Base-by-base conservation (phyloP, 495 filamentous ascomycete species). In the Cercophora sp. region DNA sequence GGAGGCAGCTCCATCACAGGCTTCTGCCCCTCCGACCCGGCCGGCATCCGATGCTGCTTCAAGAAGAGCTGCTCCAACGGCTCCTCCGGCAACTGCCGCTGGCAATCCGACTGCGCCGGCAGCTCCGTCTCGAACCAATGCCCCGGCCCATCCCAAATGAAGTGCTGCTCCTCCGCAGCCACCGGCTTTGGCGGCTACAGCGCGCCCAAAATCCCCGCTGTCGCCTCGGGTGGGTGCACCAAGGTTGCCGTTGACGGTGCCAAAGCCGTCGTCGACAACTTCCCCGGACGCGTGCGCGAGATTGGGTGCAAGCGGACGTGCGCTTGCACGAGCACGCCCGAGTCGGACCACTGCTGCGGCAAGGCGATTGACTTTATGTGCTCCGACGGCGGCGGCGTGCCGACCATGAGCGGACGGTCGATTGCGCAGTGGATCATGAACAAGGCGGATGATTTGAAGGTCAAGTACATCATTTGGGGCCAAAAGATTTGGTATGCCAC, bases 401-500 rank as follows among this genome's bases (percentile, higher is more conserved):
- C 41, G 11, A 47, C 32, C 2, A 37, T 57, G 15, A 63, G 60
- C 6, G 72, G 72, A 5, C 52, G 57, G 0, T 45, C 64, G 46
- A 72, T 76, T 22, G 73, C 73, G 8, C 69, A 76, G 50, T 76
- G 73, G 73, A 58, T 66, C 6, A 76, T 75, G 74, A 65, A 72
- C 24, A 68, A 75, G 50, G 60, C 63, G 29, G 48, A 41, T 4
- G 32, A 52, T 1, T 58, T 77, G 31, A 66, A 66, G 35, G 52
- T 75, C 42, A 76, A 74, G 55, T 76, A 77, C 41, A 62, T 74
- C 11, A 76, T 76, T 47, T 76, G 73, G 73, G 73, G 73, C 19
- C 73, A 77, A 60, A 51, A 52, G 20, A 76, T 76, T 53, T 77
- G 72, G 73, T 66, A 67, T 34, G 57, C 65, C 3, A 22, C 50